Percentiles rank a stretch among this genome's conserved stretches.
Conservation (phyloP, 1,139 yeast species). For the Debaryomyces fabryi region DNA sequence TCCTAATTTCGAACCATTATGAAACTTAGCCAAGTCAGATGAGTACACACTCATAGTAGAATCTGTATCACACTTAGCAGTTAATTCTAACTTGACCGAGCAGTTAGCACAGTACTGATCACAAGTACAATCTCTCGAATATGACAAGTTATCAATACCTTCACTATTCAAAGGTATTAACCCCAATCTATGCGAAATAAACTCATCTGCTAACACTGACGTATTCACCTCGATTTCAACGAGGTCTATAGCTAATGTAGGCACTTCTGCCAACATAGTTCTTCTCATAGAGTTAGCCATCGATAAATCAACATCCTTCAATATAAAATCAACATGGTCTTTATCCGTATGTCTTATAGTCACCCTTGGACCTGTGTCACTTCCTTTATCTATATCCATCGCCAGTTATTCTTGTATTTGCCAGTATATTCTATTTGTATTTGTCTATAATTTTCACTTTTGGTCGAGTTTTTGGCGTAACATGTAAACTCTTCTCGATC, state of each 20-base stretch:
- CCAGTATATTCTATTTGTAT: constrained; percentile 1
- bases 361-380: constrained; percentile 64
- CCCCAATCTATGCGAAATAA: constrained; percentile 90
- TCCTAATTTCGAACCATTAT: constrained; percentile 60
- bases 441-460: constrained; percentile 6
- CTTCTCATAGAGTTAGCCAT: constrained; percentile 92
- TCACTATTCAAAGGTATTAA: constrained; percentile 84
- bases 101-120: constrained; percentile 97
- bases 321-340: constrained; percentile 88
- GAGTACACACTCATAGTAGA: constrained; percentile 90
- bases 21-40: constrained; percentile 67
- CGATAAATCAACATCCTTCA: constrained; percentile 85
- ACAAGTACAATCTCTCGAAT: constrained; percentile 95
- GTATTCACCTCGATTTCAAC: constrained; percentile 95
- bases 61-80: constrained; percentile 88
- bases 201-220: constrained; percentile 95
- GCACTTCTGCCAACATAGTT: constrained; percentile 93
- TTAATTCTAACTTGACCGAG: constrained; percentile 80
- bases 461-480: constrained; percentile 3
- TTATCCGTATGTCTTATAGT: constrained; percentile 84
- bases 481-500: constrained; percentile 1
- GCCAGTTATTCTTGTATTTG: constrained; percentile 8
- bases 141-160: constrained; percentile 76
- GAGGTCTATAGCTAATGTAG: constrained; percentile 92
- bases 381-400: constrained; percentile 44